phyloP scores from a whole-genome alignment of 257 asterid genomes.

The Anisodus tanguticus region DNA sequence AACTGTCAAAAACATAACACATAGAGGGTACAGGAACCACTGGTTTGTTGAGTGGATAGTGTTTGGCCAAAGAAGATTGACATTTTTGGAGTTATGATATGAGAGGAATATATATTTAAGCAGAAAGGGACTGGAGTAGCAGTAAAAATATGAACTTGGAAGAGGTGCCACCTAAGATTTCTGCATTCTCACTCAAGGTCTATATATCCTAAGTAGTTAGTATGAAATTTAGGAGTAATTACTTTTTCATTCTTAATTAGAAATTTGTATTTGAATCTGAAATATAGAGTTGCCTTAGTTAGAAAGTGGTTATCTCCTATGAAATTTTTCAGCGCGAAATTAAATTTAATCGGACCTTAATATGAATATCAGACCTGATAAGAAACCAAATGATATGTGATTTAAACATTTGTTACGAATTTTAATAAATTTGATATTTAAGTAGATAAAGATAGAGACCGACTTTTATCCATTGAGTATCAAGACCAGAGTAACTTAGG shows the following conservation, averaged over 20 bases:
- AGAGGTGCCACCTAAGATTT: slow-evolving; percentile 15
- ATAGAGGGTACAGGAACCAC: slow-evolving; percentile 66
- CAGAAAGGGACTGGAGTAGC: slow-evolving; percentile 38
- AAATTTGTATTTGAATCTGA: not conserved
- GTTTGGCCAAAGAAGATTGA: slow-evolving; percentile 66
- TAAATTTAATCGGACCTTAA: too few species aligned
- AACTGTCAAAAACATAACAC: slow-evolving; percentile 39
- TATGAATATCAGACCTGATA: too few species aligned
- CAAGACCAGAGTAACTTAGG: too few species aligned
- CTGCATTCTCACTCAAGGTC: slow-evolving; percentile 30
- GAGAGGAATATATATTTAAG: not conserved
- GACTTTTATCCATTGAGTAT: too few species aligned
- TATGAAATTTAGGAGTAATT: not conserved
- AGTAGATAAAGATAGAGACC: too few species aligned
- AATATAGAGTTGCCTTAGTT: not conserved
- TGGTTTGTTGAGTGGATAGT: slow-evolving; percentile 66
- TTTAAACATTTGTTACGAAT: too few species aligned
- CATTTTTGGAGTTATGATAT: slow-evolving; percentile 32
- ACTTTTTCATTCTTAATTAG: not conserved
- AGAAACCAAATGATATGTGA: too few species aligned
- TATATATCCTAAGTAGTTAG: slow-evolving; percentile 5
- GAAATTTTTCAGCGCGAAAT: too few species aligned
- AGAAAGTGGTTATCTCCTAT: not conserved
- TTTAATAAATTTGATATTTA: too few species aligned
- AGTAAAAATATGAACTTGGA: slow-evolving; percentile 34